Percentiles rank a stretch among this genome's conserved stretches.
Evolutionary conservation across 108 stramenopile genomes (phyloP).

Genomic region (Craspedostauros australis): DNA sequence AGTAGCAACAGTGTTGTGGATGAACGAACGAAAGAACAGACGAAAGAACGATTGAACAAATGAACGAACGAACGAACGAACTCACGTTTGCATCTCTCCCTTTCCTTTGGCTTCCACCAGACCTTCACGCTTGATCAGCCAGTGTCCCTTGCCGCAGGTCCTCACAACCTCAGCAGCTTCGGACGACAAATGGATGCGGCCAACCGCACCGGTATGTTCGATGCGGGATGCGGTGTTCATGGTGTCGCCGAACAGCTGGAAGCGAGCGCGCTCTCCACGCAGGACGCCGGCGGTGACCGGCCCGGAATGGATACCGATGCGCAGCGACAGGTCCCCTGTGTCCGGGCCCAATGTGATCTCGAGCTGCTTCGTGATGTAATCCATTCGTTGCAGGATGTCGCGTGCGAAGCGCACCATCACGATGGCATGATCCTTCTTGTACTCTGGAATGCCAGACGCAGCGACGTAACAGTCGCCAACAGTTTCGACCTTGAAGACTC

Average conservation of each 20-base stretch:
- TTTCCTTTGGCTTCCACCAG: background rate
- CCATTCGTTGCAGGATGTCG: constrained; percentile 25
- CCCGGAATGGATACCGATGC: constrained; percentile 43
- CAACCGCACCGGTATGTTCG: background rate
- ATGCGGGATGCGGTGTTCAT: too few species aligned
- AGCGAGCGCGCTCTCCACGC: constrained; percentile 32
- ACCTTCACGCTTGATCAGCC: background rate
- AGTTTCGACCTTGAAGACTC: constrained; percentile 48
- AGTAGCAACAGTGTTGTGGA: too few species aligned
- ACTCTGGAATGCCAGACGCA: constrained; percentile 47
- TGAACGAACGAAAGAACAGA: too few species aligned
- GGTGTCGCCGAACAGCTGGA: constrained; percentile 51
- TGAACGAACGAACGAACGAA: too few species aligned
- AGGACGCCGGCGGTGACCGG: constrained; percentile 52
- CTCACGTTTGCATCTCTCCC: background rate
- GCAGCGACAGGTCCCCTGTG: constrained; percentile 28
- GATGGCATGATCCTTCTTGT: constrained; percentile 41
- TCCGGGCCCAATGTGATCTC: constrained; percentile 23
- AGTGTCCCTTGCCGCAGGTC: background rate
- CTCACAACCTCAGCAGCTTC: background rate
- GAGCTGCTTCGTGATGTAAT: constrained; percentile 10
- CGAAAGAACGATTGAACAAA: too few species aligned
- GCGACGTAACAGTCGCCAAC: constrained; percentile 63
- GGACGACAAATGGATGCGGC: background rate
- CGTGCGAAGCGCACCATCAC: constrained; percentile 38